Evolutionary conservation across 306 rosid genomes (phyloP), one percentile per base, ranked within the genome.

Genomic region (Cicer judaicum): DNA sequence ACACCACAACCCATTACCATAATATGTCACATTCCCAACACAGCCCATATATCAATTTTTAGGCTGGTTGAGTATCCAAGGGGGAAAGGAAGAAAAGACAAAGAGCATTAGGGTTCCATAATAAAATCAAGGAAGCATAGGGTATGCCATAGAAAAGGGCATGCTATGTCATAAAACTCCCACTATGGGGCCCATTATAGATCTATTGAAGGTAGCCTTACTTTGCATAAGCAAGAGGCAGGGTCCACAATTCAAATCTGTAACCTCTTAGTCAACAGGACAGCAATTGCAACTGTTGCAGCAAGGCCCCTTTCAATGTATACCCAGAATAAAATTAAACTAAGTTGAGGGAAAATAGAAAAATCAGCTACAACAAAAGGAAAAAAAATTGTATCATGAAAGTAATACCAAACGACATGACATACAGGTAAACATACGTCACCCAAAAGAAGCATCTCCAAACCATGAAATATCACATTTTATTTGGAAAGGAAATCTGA

Each of bases 401-500:
- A 24, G 44, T n/a, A 14, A 48, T 68, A 7, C 41, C 41, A 67
- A 21, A 44, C 56, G 21, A 46, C 12, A 43, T 10, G 47, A 18
- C 14, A 69, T 5, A 8, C 42, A 8, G 15, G 42, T 53, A 57
- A 47, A 73, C 13, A 29, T 21, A 74, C 16, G 12, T 42, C 41
- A 52, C 39, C 5, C 71, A 50, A 68, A 48, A 19, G 18, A 61
- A 74, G 36, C 72, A 64, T 16, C 59, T 70, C 21, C 49, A 64
- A 56, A 54, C 62, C 53, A 60, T 63, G 61, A 59, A 59, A 60
- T 74, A 73, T 40, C 62, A 24, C 18, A 15, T 57, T 78, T 64
- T 53, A 69, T 78, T 76, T 69, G 54, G 68, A 67, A 79, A 82
- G 75, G 70, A 79, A 63, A 15, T 55, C 29, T 4, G 53, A 47